Conservation (phyloP, 2,329 filamentous ascomycete species). For the Mollisiaceae sp. region DNA sequence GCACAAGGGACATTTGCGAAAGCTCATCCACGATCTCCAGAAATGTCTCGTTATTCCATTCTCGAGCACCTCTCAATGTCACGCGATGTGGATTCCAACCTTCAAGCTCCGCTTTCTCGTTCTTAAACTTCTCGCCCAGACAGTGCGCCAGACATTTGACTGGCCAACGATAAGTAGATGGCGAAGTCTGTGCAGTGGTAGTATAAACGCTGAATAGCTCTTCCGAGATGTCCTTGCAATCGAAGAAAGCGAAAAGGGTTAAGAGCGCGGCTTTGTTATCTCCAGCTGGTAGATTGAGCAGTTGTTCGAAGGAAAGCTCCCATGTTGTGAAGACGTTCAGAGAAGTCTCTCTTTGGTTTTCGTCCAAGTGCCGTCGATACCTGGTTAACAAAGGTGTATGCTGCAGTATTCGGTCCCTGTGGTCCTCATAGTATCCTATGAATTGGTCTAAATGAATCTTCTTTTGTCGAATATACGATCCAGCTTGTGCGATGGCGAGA, state of each 20-base stretch:
- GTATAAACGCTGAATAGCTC: conserved; percentile 31
- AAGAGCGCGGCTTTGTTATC: conserved; percentile 25
- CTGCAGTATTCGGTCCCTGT: conserved; percentile 25
- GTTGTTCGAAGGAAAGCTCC: conserved; percentile 36
- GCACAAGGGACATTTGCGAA: conserved; percentile 30
- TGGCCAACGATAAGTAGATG: conserved; percentile 12
- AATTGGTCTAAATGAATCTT: conserved; percentile 32
- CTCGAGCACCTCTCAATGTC: not conserved
- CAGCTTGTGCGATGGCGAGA: conserved; percentile 40
- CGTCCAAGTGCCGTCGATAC: conserved; percentile 25
- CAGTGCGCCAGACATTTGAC: conserved; percentile 15
- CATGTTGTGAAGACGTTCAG: conserved; percentile 38
- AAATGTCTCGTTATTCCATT: conserved; percentile 28
- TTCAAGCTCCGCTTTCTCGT: not conserved
- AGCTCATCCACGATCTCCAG: conserved; percentile 27
- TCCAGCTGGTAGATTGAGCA: conserved; percentile 9
- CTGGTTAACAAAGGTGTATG: conserved; percentile 31
- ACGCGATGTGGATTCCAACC: not conserved
- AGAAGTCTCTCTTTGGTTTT: conserved; percentile 22
- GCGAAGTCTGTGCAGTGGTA: not conserved
- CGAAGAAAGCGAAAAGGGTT: conserved; percentile 36
- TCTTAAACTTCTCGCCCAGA: conserved; percentile 4
- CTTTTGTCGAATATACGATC: conserved; percentile 35
- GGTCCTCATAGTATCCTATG: conserved; percentile 26
- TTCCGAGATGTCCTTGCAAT: conserved; percentile 34